Percentiles rank a stretch among this genome's conserved stretches.
These are phyloP conservation scores for Bipolaris gigantea DNA, from an alignment of 2,329 filamentous ascomycete genomes.

Conservation along the genomic window DNA sequence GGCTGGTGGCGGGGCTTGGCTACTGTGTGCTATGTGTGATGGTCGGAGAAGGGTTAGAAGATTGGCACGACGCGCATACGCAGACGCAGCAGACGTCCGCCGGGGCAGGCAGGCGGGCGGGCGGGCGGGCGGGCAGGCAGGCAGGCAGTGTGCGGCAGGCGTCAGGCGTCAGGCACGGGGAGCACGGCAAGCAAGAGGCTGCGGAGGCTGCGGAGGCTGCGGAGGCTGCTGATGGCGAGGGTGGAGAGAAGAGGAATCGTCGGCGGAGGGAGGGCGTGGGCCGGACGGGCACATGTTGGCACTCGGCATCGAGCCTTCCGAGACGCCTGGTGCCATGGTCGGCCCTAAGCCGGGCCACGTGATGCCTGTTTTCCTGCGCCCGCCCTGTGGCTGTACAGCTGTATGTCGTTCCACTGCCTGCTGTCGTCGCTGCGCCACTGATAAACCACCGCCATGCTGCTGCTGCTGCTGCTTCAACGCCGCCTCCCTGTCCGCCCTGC, in stretches of 20 bases:
- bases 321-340: constrained; percentile 11
- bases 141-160: constrained; percentile 5
- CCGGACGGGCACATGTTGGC: constrained; percentile 25
- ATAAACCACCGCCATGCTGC: constrained; percentile 10
- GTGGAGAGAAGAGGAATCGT: constrained; percentile 4
- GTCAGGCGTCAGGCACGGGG: constrained; percentile 9
- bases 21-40: constrained; percentile 18
- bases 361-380: constrained; percentile 5
- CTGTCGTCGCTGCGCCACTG: constrained; percentile 13
- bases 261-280: constrained; percentile 4
- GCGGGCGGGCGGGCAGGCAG: constrained; percentile 5
- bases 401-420: no score
- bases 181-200: constrained; percentile 11
- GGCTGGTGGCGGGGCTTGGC: constrained; percentile 20
- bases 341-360: constrained; percentile 13
- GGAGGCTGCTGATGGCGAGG: constrained; percentile 6
- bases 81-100: not conserved
- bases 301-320: constrained; percentile 12
- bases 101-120: not conserved
- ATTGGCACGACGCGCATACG: constrained; percentile 1
- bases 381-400: no score
- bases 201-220: no score
- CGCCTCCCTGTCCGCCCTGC: not conserved
- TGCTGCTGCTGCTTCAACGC: not conserved
- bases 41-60: constrained; percentile 4